phyloP scores from a whole-genome alignment of 768 basidiomycete species.

The Trichaptum fuscoviolaceum region DNA sequence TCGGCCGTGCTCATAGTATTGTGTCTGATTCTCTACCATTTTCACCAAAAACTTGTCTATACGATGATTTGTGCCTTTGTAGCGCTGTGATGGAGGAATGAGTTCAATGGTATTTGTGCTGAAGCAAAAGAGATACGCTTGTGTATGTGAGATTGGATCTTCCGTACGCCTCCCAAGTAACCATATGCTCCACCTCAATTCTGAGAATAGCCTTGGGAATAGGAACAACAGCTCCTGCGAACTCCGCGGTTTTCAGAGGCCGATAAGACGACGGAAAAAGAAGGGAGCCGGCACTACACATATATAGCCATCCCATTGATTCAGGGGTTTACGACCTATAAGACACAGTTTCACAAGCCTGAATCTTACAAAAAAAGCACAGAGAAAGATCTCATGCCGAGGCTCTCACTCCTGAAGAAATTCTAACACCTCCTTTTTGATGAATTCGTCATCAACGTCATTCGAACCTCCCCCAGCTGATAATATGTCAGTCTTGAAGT shows the following conservation, averaged over 20 bases:
- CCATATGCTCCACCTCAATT: not conserved
- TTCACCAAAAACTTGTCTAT: constrained; percentile 7
- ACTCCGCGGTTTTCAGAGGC: not conserved
- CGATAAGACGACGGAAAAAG: too few species aligned
- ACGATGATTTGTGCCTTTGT: not conserved
- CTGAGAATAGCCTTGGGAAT: not conserved
- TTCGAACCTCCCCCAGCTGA: constrained; percentile 42
- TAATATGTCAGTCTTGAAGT: constrained; percentile 7
- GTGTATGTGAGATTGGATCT: not conserved
- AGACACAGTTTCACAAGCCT: too few species aligned
- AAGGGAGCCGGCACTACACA: too few species aligned
- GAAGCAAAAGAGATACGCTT: not conserved
- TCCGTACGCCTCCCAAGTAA: not conserved
- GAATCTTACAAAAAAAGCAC: not conserved
- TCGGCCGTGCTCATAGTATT: constrained; percentile 51
- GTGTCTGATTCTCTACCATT: constrained; percentile 23
- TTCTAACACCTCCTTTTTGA: constrained; percentile 36
- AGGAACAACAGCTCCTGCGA: not conserved
- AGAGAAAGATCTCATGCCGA: not conserved
- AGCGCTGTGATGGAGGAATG: not conserved
- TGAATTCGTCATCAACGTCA: constrained; percentile 34
- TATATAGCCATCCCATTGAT: too few species aligned
- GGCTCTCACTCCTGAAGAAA: constrained; percentile 34
- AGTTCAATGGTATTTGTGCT: not conserved
- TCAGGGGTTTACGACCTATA: too few species aligned